A percentile compares a stretch with the other conserved stretches of the same genome.
phyloP scores from a whole-genome alignment of 2,329 filamentous ascomycete species.

The Trichoderma guizhouense region DNA sequence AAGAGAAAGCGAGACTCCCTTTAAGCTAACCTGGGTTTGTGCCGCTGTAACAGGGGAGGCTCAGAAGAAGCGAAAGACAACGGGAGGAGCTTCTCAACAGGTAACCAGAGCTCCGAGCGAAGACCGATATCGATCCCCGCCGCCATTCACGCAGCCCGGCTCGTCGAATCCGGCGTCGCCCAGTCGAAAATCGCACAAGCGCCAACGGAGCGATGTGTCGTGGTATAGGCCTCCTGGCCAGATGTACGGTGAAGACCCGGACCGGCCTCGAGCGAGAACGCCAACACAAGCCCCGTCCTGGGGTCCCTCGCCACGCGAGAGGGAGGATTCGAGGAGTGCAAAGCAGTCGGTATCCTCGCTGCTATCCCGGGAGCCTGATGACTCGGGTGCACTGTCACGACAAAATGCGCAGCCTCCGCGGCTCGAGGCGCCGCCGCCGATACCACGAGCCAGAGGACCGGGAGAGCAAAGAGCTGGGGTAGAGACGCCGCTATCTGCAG shows the following conservation, averaged over 20 bases:
- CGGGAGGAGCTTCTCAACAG: slow-evolving; percentile 36
- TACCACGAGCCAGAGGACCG: slow-evolving; percentile 5
- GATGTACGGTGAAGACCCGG: slow-evolving; percentile 23
- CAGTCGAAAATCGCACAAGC: slow-evolving; percentile 32
- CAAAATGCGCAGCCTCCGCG: slow-evolving; percentile 11
- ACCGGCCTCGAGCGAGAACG: slow-evolving; percentile 21
- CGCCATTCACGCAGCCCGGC: slow-evolving; percentile 29
- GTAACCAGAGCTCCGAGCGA: slow-evolving; percentile 29
- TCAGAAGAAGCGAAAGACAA: slow-evolving; percentile 81
- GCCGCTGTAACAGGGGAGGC: slow-evolving; percentile 61
- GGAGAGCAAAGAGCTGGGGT: slow-evolving; percentile 4
- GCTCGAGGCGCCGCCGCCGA: slow-evolving; percentile 11
- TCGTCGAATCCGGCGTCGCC: slow-evolving; percentile 26
- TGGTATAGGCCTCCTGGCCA: slow-evolving; percentile 32
- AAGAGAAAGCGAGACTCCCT: slow-evolving; percentile 46
- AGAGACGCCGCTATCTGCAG: background rate
- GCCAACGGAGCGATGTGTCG: slow-evolving; percentile 38
- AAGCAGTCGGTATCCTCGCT: slow-evolving; percentile 36
- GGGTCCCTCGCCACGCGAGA: slow-evolving; percentile 25
- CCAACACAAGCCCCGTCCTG: slow-evolving; percentile 21
- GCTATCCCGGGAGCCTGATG: slow-evolving; percentile 25
- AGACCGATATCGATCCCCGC: slow-evolving; percentile 34
- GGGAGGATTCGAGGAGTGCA: slow-evolving; percentile 29
- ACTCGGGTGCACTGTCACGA: background rate
- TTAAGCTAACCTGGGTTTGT: slow-evolving; percentile 37